phyloP scores from a whole-genome alignment of 176 grass and related monocot species.

The Tillandsia fasciculata region DNA sequence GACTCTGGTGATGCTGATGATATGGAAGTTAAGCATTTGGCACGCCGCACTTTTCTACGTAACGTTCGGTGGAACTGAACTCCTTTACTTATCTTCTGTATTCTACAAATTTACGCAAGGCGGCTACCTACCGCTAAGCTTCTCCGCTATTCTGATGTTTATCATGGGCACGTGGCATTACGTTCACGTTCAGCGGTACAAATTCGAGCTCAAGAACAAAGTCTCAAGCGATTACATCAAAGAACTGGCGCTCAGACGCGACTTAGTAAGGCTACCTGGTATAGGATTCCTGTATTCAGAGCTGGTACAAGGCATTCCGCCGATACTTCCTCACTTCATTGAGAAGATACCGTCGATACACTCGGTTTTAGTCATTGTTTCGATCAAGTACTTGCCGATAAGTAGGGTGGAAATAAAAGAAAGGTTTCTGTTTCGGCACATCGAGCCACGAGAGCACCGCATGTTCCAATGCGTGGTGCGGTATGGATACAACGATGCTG shows the following conservation, averaged over 20 bases:
- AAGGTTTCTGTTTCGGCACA: constrained; percentile 46
- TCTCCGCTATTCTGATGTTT: constrained; percentile 42
- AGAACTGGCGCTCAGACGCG: constrained; percentile 23
- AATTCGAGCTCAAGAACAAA: constrained; percentile 53
- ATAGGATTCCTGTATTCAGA: constrained; percentile 62
- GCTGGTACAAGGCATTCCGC: constrained; percentile 61
- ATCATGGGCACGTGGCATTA: constrained; percentile 69
- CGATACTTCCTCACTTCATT: constrained; percentile 59
- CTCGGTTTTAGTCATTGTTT: constrained; percentile 56
- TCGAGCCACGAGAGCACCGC: constrained; percentile 30
- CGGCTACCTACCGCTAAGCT: constrained; percentile 54
- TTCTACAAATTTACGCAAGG: constrained; percentile 60
- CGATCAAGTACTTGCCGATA: constrained; percentile 62
- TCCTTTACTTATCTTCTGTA: constrained; percentile 51
- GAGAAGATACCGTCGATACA: constrained; percentile 49
- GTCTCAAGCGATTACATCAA: constrained; percentile 38
- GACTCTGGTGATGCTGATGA: constrained; percentile 52
- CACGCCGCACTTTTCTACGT: constrained; percentile 36
- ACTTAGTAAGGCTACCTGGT: constrained; percentile 41
- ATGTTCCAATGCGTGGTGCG: constrained; percentile 58
- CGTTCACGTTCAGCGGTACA: constrained; percentile 51
- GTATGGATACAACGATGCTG: constrained; percentile 64
- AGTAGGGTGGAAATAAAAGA: constrained; percentile 42
- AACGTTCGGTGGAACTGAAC: constrained; percentile 41
- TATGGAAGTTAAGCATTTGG: constrained; percentile 46